Evolutionary conservation across 306 rosid genomes (phyloP).

Genomic region (Cicer yamashitae): DNA sequence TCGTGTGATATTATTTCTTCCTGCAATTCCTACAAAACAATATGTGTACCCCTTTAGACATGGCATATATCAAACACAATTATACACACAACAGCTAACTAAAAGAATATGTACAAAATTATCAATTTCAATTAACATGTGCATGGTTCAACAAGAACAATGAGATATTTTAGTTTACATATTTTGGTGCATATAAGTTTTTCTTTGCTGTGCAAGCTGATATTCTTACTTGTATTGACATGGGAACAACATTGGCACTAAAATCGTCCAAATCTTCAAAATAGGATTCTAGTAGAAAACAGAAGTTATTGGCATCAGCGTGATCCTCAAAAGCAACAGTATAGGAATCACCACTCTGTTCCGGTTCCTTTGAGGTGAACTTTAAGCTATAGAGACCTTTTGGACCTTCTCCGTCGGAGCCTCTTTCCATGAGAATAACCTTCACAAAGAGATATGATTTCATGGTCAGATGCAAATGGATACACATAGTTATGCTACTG

Average conservation of each 20-base stretch:
- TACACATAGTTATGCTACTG: too few relatives aligned
- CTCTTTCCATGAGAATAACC: constrained; percentile 73
- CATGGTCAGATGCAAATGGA: constrained; percentile 39
- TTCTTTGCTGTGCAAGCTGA: constrained; percentile 19
- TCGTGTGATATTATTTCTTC: constrained; percentile 58
- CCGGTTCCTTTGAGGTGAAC: constrained; percentile 48
- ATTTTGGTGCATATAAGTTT: not conserved
- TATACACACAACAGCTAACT: constrained; percentile 20
- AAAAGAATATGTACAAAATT: constrained; percentile 22
- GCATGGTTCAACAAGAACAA: constrained; percentile 14
- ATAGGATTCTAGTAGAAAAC: constrained; percentile 70
- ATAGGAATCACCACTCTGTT: constrained; percentile 54
- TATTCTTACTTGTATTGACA: constrained; percentile 67
- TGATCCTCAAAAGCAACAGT: constrained; percentile 82
- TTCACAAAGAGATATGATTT: constrained; percentile 44
- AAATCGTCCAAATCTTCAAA: constrained; percentile 77
- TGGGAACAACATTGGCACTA: constrained; percentile 65
- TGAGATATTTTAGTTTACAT: constrained; percentile 16
- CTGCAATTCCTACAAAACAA: constrained; percentile 68
- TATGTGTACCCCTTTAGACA: not conserved
- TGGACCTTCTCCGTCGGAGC: constrained; percentile 54
- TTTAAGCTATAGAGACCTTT: constrained; percentile 67
- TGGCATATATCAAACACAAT: constrained; percentile 25
- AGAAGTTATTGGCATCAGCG: constrained; percentile 77
- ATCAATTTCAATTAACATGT: constrained; percentile 33